phyloP scores from a whole-genome alignment of 164 flowering plant genomes.

The Santalum album region DNA sequence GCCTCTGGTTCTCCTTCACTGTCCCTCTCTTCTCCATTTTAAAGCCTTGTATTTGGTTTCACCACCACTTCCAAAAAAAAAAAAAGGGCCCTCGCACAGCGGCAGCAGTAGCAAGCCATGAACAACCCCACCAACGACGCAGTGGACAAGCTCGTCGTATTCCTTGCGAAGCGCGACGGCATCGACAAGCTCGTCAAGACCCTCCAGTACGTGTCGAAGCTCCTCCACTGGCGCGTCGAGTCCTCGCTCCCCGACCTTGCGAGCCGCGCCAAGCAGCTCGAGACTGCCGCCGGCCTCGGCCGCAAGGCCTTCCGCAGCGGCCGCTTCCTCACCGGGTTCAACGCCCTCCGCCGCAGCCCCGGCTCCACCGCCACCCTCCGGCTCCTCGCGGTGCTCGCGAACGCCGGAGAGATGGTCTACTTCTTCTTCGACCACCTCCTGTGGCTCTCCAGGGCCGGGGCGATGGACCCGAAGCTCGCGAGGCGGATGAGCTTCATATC shows the following conservation, averaged over 20 bases:
- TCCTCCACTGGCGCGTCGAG: slow-evolving; percentile 62
- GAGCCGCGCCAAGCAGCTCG: slow-evolving; percentile 58
- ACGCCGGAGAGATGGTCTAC: slow-evolving; percentile 92
- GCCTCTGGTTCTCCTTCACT: too few species aligned
- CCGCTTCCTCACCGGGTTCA: slow-evolving; percentile 87
- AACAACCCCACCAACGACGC: slow-evolving; percentile 48
- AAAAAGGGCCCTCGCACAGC: too few species aligned
- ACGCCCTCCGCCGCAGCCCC: slow-evolving; percentile 55
- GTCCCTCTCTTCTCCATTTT: too few species aligned
- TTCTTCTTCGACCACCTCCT: slow-evolving; percentile 90
- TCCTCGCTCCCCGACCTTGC: slow-evolving; percentile 40
- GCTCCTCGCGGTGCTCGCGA: slow-evolving; percentile 53
- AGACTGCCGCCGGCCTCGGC: slow-evolving; percentile 80
- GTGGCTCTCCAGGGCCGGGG: slow-evolving; percentile 80
- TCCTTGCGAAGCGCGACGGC: slow-evolving; percentile 94
- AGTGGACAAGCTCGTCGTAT: slow-evolving; percentile 84
- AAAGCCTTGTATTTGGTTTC: too few species aligned
- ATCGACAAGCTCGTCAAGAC: slow-evolving; percentile 98
- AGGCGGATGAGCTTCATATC: slow-evolving; percentile 78
- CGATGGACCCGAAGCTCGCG: slow-evolving; percentile 49
- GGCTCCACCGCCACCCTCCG: slow-evolving; percentile 47
- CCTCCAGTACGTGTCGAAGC: slow-evolving; percentile 93
- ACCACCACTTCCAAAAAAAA: too few species aligned
- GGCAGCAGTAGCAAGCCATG: too few species aligned
- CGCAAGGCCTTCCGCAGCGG: slow-evolving; percentile 88